Percentiles rank a stretch among this genome's conserved stretches.
Conservation (phyloP, 148 eudicot genomes). For the Vaccinium darrowii region DNA sequence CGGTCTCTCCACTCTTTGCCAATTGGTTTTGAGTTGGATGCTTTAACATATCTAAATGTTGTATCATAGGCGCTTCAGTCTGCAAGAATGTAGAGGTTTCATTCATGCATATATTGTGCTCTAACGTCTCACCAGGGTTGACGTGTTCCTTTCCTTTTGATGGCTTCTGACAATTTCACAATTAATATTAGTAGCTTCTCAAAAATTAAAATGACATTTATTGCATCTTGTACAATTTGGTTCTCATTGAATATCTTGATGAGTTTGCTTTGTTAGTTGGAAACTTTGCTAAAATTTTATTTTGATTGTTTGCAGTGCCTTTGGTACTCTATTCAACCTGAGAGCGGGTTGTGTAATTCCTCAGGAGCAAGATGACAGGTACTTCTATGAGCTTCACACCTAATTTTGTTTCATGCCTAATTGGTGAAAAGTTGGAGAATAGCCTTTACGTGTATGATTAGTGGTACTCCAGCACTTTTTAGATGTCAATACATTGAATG, state of each 20-base stretch:
- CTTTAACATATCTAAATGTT: background rate
- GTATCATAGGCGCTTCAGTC: background rate
- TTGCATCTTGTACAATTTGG: background rate
- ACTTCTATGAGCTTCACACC: background rate
- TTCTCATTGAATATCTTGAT: background rate
- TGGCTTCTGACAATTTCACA: background rate
- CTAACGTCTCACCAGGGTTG: background rate
- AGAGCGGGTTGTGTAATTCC: slow-evolving; percentile 18
- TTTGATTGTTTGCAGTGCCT: slow-evolving; percentile 42
- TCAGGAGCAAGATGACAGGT: slow-evolving; percentile 30
- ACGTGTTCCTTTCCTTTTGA: background rate
- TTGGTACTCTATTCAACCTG: slow-evolving; percentile 38
- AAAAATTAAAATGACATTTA: background rate
- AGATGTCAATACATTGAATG: background rate
- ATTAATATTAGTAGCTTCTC: background rate
- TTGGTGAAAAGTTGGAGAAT: background rate
- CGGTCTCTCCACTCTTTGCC: too few species aligned
- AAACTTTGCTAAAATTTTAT: background rate
- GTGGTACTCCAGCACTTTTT: background rate
- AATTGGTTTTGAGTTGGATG: too few species aligned
- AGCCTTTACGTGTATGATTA: background rate
- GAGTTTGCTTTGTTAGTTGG: background rate
- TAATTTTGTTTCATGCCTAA: background rate
- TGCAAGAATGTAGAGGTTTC: background rate
- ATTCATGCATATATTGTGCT: background rate